phyloP scores from a whole-genome alignment of 1,284 basidiomycete genomes.

The Moesziomyces sp. region DNA sequence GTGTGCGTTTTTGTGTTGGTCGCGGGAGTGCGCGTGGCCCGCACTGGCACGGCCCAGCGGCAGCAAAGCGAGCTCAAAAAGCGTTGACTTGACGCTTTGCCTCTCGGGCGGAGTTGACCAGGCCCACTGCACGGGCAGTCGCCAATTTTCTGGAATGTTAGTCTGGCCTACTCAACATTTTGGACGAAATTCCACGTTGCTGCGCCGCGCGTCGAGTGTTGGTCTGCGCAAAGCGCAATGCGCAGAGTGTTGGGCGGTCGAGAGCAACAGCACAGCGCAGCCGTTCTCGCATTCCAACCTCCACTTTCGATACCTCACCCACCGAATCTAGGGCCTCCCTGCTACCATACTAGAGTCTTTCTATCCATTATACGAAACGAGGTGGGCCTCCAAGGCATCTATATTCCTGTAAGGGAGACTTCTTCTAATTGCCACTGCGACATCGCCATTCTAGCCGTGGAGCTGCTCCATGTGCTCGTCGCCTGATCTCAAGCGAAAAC shows the following conservation, averaged over 20 bases:
- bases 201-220: background rate
- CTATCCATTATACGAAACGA: too few relatives aligned
- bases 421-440: too few relatives aligned
- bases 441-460: background rate
- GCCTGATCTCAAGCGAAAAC: slow-evolving; percentile 2
- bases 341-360: too few relatives aligned
- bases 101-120: background rate
- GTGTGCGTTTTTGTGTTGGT: slow-evolving; percentile 7
- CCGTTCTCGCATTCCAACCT: too few relatives aligned
- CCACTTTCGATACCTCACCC: too few relatives aligned
- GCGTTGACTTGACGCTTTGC: background rate
- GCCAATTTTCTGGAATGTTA: too few relatives aligned
- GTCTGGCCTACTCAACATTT: too few relatives aligned
- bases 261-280: background rate
- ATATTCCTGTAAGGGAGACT: too few relatives aligned
- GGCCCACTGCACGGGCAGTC: background rate
- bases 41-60: background rate
- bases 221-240: background rate
- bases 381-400: too few relatives aligned
- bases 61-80: background rate
- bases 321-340: too few relatives aligned
- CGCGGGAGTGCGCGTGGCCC: slow-evolving; percentile 8
- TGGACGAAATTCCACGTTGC: too few relatives aligned
- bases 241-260: background rate
- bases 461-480: slow-evolving; percentile 1